These are phyloP conservation scores for Tricholoma hemisulphureum DNA, from an alignment of 768 basidiomycete genomes.

Conservation along the genomic window DNA sequence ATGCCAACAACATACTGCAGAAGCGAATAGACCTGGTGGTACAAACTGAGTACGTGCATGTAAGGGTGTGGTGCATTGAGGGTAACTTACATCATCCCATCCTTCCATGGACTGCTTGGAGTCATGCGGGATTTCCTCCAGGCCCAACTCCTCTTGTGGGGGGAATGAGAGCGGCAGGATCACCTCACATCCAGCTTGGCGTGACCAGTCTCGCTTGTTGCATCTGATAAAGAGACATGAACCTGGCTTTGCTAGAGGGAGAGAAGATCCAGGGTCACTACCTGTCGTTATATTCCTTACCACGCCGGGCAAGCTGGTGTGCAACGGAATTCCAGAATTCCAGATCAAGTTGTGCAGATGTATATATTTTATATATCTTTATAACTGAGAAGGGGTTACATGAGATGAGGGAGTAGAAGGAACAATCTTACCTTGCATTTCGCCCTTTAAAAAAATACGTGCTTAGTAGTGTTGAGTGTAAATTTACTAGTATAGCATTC, in stretches of 20 bases:
- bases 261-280: neutral
- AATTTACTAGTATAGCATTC: neutral
- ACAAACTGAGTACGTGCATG: neutral
- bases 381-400: constrained; percentile 25
- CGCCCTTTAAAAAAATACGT: neutral
- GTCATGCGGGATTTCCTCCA: neutral
- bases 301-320: constrained; percentile 34
- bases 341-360: constrained; percentile 37
- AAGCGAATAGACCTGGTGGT: neutral
- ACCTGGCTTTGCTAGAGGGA: neutral
- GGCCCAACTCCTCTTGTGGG: neutral
- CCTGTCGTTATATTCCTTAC: neutral
- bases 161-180: neutral
- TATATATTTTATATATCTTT: constrained; percentile 38
- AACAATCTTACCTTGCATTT: neutral
- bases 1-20: neutral
- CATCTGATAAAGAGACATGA: neutral
- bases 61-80: neutral
- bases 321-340: constrained; percentile 39
- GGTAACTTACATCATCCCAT: neutral
- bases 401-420: neutral
- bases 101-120: neutral
- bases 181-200: neutral
- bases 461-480: neutral
- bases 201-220: neutral